These are phyloP conservation scores for Globisporangium rhizosaccharum DNA, from an alignment of 352 stramenopile genomes.

Conservation along the genomic window DNA sequence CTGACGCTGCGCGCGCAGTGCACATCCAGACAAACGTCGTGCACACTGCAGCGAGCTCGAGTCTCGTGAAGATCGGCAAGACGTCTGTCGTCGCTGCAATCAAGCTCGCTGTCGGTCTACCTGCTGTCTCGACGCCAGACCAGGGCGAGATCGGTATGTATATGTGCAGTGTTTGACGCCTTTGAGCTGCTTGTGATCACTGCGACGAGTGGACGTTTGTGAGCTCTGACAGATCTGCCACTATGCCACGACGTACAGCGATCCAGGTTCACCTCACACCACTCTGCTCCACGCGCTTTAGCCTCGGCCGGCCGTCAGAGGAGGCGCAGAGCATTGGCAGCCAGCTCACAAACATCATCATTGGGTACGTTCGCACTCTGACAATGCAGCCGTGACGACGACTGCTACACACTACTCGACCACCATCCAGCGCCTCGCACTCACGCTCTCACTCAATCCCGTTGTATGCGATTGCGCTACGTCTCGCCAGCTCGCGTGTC, in stretches of 20 bases:
- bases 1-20: slow-evolving; percentile 40
- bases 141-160: slow-evolving; percentile 66
- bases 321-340: slow-evolving; percentile 76
- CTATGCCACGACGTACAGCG: slow-evolving; percentile 31
- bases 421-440: neutral
- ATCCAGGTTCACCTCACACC: slow-evolving; percentile 79
- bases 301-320: slow-evolving; percentile 60
- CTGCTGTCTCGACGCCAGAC: slow-evolving; percentile 58
- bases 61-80: slow-evolving; percentile 68
- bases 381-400: neutral
- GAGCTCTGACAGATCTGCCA: neutral
- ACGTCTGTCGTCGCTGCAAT: slow-evolving; percentile 68
- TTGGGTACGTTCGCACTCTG: slow-evolving; percentile 30
- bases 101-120: slow-evolving; percentile 70
- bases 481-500: slow-evolving; percentile 47
- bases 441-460: neutral
- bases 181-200: neutral
- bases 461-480: neutral
- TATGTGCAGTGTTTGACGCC: neutral
- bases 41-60: slow-evolving; percentile 58
- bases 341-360: slow-evolving; percentile 64
- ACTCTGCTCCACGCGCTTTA: slow-evolving; percentile 71
- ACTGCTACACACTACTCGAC: no score
- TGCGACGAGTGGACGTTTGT: neutral
- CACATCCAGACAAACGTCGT: slow-evolving; percentile 65